Percentiles rank a stretch among this genome's conserved stretches.
phyloP scores from a whole-genome alignment of 2,329 filamentous ascomycete genomes.

The Fusarium sp. region DNA sequence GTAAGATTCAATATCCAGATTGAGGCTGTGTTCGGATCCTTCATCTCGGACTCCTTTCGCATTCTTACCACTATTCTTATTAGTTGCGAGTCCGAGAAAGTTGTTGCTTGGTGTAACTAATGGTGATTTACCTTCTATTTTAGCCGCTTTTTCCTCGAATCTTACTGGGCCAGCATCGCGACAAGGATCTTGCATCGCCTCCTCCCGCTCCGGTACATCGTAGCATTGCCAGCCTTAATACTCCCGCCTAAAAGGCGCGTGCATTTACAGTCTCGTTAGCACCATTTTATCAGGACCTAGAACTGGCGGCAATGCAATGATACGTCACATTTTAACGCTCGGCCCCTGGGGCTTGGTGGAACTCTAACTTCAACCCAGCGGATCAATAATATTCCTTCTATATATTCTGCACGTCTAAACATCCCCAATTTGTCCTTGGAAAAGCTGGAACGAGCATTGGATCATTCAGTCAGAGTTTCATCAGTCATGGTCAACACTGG shows the following conservation, averaged over 20 bases:
- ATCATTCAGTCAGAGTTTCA: fast-evolving
- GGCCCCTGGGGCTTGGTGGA: neutral
- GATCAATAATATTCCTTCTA: neutral
- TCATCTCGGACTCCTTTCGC: neutral
- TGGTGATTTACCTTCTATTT: neutral
- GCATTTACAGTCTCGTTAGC: neutral
- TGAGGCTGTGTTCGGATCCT: neutral
- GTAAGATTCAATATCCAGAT: neutral
- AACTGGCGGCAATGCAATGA: neutral
- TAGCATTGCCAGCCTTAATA: neutral
- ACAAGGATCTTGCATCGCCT: neutral
- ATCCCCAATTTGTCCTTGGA: neutral
- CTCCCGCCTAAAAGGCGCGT: neutral
- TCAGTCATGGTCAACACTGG: slow-evolving; percentile 31
- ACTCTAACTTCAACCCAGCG: neutral
- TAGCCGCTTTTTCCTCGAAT: neutral
- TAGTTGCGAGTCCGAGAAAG: neutral
- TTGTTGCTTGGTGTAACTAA: neutral
- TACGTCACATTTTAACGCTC: neutral
- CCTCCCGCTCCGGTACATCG: neutral
- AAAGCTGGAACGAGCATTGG: neutral
- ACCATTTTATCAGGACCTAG: neutral
- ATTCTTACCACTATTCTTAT: neutral
- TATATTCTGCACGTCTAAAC: neutral
- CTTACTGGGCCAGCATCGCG: neutral